Base-by-base conservation (phyloP, 208 protist genomes). In the Strigomonas oncopelti region DNA sequence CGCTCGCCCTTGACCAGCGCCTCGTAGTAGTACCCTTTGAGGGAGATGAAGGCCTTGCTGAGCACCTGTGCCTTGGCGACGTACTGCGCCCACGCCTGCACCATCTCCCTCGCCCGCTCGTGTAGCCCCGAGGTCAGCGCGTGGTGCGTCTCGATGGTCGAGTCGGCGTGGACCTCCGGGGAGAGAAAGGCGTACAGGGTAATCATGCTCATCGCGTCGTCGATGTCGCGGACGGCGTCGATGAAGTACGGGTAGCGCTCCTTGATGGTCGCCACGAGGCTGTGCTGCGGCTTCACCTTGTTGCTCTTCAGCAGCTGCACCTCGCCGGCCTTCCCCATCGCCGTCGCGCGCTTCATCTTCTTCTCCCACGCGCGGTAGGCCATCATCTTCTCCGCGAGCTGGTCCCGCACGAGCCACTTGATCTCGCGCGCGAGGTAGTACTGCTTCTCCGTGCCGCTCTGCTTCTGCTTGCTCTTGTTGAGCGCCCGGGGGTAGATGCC, bases 21-120 rank as follows among this genome's bases (percentile, higher is more conserved):
- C 78, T 99, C 97, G 84, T 98, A 99, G 84, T 99, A 99, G 75
- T 98, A 95, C 29, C 93, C 98, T 78, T 99, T 99, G 78, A 99
- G 96, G 34, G 97, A 99, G 59, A 99, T 90, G 84, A 99, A 99
- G 42, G 81, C 87, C 73, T 98, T 98, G 27, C 81, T 84, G 0
- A 99, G 82, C 7, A 77, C 51, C 54, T 87, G 81, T 24, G 92
- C 87, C 24, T 65, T 67, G 0, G 83, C 58, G 4, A 99, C 83
- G 83, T 97, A 98, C 52, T 74, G 59, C 62, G 88, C 83, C 83
- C 92, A 98, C 58, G 93, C 77, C 9, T 77, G 46, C 42, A 70
- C 78, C 20, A 97, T 76, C 55, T 70, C 76, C 53, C 83, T 71
- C 42, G 91, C 94, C 27, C 76, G 72, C 54, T 90, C 77, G 69